A percentile compares a stretch with the other conserved stretches of the same genome.
These are phyloP conservation scores for Dacryopinax spathularia DNA, from an alignment of 768 basidiomycete species.

Conservation along the genomic window DNA sequence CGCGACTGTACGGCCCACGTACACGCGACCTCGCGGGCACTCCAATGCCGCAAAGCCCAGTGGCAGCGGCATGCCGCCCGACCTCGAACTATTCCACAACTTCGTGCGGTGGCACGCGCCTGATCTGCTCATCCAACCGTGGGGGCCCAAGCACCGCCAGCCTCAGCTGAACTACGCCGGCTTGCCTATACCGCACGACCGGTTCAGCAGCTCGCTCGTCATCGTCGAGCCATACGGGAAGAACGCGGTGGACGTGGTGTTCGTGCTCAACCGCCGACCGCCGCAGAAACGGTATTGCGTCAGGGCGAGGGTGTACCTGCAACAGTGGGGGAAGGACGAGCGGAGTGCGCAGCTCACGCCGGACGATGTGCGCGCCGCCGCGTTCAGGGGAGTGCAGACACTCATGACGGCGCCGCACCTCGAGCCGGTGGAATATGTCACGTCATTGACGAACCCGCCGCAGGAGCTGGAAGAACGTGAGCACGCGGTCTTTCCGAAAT, in stretches of 20 bases:
- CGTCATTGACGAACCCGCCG: not conserved
- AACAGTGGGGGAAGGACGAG: slow-evolving; percentile 1
- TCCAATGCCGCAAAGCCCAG: not conserved
- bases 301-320: not conserved
- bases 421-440: not conserved
- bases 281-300: slow-evolving; percentile 3
- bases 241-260: slow-evolving; percentile 1
- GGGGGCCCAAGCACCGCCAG: not conserved
- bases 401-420: not conserved
- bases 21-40: not conserved
- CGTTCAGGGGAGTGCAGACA: slow-evolving; percentile 3
- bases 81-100: slow-evolving; percentile 1
- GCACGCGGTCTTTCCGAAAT: not conserved
- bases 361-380: not conserved
- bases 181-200: not conserved
- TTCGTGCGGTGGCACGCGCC: slow-evolving; percentile 1
- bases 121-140: not conserved
- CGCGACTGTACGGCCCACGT: not conserved
- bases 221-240: slow-evolving; percentile 2
- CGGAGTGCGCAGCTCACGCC: not conserved
- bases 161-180: not conserved
- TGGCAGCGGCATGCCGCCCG: not conserved
- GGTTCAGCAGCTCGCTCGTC: not conserved
- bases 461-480: not conserved
- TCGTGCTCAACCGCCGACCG: not conserved